phyloP scores from a whole-genome alignment of 495 filamentous ascomycete species.

The Penicillium herquei region DNA sequence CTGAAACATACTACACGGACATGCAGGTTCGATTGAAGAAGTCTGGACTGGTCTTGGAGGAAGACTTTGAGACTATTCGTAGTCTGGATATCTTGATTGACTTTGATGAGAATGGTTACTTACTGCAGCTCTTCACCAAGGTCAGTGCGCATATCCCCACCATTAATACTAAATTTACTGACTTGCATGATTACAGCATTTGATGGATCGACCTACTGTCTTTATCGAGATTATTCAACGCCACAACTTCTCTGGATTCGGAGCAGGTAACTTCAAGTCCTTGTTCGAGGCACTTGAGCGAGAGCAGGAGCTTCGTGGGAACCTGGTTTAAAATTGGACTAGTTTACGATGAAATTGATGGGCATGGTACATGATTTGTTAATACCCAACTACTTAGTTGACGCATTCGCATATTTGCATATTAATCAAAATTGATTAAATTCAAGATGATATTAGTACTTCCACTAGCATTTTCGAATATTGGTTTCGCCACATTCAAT shows the following conservation, averaged over 20 bases:
- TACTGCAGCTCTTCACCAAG: constrained; percentile 85
- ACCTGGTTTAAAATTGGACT: constrained; percentile 48
- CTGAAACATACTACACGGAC: constrained; percentile 75
- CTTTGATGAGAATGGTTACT: constrained; percentile 85
- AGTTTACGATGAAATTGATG: too few species aligned
- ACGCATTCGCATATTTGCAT: too few species aligned
- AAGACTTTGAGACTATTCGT: constrained; percentile 73
- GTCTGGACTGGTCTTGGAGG: constrained; percentile 54
- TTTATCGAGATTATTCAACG: constrained; percentile 94
- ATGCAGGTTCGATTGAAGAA: constrained; percentile 65
- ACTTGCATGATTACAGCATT: constrained; percentile 46
- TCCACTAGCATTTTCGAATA: too few species aligned
- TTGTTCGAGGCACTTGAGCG: constrained; percentile 91
- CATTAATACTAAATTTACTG: constrained; percentile 9
- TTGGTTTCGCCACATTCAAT: too few species aligned
- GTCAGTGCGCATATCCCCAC: constrained; percentile 23
- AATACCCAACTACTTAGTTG: too few species aligned
- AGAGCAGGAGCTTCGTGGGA: constrained; percentile 80
- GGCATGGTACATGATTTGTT: too few species aligned
- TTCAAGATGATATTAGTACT: too few species aligned
- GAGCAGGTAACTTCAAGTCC: constrained; percentile 92
- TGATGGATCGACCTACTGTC: constrained; percentile 90
- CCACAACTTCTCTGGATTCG: constrained; percentile 83
- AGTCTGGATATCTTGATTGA: constrained; percentile 81
- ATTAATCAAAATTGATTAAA: too few species aligned